phyloP scores from a whole-genome alignment of 2,329 filamentous ascomycete genomes.

The Ceratocystiopsis brevicomis region DNA sequence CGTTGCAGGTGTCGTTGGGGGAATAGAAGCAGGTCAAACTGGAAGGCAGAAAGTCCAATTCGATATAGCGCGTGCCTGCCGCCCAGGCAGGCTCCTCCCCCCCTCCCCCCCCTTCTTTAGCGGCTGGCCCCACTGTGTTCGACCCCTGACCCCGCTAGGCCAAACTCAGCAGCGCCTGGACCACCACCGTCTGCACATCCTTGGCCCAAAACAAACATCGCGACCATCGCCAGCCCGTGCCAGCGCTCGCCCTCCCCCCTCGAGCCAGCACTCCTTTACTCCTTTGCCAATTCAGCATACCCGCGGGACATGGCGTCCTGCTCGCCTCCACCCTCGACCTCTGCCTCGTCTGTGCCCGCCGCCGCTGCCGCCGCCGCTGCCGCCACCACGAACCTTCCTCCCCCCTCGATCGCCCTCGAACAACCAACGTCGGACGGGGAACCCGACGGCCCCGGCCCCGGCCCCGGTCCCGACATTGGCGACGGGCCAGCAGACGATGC shows the following conservation, averaged over 20 bases:
- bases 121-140: background rate
- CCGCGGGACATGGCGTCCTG: conserved; percentile 5
- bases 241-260: background rate
- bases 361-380: too few species aligned
- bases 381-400: background rate
- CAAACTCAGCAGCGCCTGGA: background rate
- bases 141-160: conserved; percentile 1
- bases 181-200: too few species aligned
- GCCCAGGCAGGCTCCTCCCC: too few species aligned
- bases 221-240: too few species aligned
- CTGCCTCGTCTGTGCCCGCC: background rate
- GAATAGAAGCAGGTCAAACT: background rate
- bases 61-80: background rate
- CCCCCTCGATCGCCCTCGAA: conserved; percentile 5
- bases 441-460: background rate
- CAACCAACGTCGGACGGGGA: conserved; percentile 2
- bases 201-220: too few species aligned
- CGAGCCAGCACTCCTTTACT: background rate
- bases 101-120: background rate
- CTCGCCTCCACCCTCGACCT: conserved; percentile 2
- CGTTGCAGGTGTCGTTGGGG: background rate
- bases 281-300: background rate
- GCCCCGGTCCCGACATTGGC: too few species aligned
- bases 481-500: background rate
- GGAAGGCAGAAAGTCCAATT: background rate